Conservation (phyloP, 495 filamentous ascomycete genomes). For the Hyaloscypha variabilis region DNA sequence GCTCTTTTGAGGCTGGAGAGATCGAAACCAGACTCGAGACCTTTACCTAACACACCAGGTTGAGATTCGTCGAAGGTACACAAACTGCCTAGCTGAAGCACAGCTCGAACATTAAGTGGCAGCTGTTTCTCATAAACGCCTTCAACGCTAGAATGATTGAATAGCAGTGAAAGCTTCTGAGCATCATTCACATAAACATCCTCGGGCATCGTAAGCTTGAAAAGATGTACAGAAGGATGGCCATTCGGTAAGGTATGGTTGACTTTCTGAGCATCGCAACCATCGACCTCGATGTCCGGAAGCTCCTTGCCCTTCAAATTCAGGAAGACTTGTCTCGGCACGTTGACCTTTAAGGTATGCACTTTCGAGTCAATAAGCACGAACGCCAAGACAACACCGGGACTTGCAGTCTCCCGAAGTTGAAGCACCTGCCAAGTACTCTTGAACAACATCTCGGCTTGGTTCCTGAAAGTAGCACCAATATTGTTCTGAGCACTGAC, state of each 20-base stretch:
- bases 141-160: constrained; percentile 93
- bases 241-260: constrained; percentile 92
- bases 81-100: constrained; percentile 86
- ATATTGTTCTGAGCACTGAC: constrained; percentile 72
- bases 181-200: constrained; percentile 82
- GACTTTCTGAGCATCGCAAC: constrained; percentile 88
- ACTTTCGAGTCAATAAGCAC: constrained; percentile 93
- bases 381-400: constrained; percentile 85
- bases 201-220: constrained; percentile 89
- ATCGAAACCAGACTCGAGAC: constrained; percentile 92
- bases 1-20: constrained; percentile 73
- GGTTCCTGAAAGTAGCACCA: constrained; percentile 85
- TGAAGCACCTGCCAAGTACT: constrained; percentile 96
- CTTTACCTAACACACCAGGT: constrained; percentile 87
- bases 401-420: constrained; percentile 74
- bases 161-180: constrained; percentile 77
- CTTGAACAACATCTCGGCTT: constrained; percentile 84
- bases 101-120: constrained; percentile 77
- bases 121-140: constrained; percentile 96
- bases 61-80: constrained; percentile 95
- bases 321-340: constrained; percentile 86
- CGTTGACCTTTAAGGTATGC: constrained; percentile 83
- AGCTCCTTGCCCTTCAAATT: constrained; percentile 86
- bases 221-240: constrained; percentile 89
- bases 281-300: constrained; percentile 86